These are phyloP conservation scores for Cicer chorassanicum DNA, from an alignment of 306 rosid species.

Conservation along the genomic window DNA sequence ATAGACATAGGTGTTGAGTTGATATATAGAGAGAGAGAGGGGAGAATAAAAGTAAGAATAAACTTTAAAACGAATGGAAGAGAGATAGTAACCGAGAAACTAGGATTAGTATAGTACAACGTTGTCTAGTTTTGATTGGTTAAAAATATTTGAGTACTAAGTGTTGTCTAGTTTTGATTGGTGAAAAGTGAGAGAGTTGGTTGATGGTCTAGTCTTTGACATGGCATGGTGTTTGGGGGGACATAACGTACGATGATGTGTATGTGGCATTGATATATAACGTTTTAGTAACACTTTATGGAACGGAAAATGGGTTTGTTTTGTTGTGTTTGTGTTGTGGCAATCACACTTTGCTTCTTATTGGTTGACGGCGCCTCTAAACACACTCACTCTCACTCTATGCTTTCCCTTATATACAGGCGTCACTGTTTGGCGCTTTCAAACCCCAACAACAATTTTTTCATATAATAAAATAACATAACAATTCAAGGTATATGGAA, in stretches of 20 bases:
- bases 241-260: slow-evolving; percentile 48
- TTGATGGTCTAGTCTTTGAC: slow-evolving; percentile 24
- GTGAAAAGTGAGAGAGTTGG: not conserved
- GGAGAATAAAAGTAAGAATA: slow-evolving; percentile 8
- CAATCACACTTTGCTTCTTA: slow-evolving; percentile 35
- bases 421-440: not conserved
- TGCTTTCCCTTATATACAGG: not conserved
- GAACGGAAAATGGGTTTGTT: slow-evolving; percentile 4
- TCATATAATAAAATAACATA: too few species aligned
- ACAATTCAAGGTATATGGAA: too few species aligned
- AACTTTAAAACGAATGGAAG: slow-evolving; percentile 21
- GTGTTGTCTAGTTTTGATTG: not conserved
- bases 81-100: not conserved
- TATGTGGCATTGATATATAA: not conserved
- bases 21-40: not conserved
- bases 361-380: slow-evolving; percentile 53
- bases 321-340: slow-evolving; percentile 33
- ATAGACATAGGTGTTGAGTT: not conserved
- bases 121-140: not conserved
- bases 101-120: slow-evolving; percentile 1
- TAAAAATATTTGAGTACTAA: not conserved
- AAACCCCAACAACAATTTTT: not conserved
- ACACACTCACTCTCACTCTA: not conserved
- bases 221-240: slow-evolving; percentile 13
- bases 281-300: not conserved